Base-by-base conservation (phyloP, 2,329 filamentous ascomycete species). In the Phyllosticta paracitricarpa region DNA sequence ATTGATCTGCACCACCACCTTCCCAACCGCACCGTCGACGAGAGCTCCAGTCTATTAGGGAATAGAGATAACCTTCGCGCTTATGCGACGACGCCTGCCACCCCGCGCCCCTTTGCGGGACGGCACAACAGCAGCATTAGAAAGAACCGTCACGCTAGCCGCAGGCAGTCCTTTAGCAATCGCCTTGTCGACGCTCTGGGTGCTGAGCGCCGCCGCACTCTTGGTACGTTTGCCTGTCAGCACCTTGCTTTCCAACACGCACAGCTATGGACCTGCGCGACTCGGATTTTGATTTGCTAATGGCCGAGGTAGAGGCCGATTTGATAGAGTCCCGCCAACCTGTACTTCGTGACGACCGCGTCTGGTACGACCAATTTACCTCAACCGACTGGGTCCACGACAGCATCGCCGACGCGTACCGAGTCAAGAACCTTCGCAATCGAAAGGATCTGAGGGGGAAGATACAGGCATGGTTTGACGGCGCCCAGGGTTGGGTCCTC, bases 311-410 rank as follows among this genome's bases (percentile, higher is more conserved):
- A 56, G 74, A 72, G 67, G 79, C 82, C 30, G 81, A 81, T 63
- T 77, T 87, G 74, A 74, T 80, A 64, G 85, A 88, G 64, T 86
- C 86, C 56, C 89, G 86, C 68, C 77, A 80, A 35, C 86, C 84
- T 4, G 75, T 88, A 9, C 87, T 85, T 67, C 79, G 87, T 57
- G 89, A 97, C 70, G 91, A 97, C 67, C 86, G 94, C 63, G 89
- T 95, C 9, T 97, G 94, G 94, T 97, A 97, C 76, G 94, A 99
- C 78, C 94, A 99, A 75, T 96, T 96, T 70, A 96, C 91, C 5
- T 96, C 90, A 6, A 97, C 91, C 61, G 93, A 99, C 73, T 99
- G 94, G 94, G 92, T 99, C 0, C 93, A 96, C 72, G 94, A 99
- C 74, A 92, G 89, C 72, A 97, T 99, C 67, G 90, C 91, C 69